Evolutionary conservation across 2,329 filamentous ascomycete species (phyloP).

Genomic region (Nakataea oryzae): DNA sequence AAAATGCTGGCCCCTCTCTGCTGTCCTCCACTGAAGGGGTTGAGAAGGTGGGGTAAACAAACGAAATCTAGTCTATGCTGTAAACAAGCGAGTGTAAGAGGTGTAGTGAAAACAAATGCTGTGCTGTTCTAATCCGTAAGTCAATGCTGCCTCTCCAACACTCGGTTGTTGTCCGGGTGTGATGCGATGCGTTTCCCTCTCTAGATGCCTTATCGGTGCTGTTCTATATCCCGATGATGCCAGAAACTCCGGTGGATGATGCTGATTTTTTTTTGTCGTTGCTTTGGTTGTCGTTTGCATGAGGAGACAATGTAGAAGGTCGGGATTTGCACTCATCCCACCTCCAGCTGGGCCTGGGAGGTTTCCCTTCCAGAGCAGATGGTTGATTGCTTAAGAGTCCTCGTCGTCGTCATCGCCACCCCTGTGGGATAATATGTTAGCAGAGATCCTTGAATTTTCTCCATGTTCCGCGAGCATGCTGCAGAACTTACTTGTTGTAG

Average conservation of each 20-base stretch:
- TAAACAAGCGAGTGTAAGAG: neutral
- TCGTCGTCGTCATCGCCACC: constrained; percentile 22
- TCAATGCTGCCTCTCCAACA: neutral
- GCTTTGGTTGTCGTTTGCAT: neutral
- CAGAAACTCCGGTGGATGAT: neutral
- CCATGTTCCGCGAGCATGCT: neutral
- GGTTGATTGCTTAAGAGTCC: constrained; percentile 10
- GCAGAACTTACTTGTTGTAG: constrained; percentile 28
- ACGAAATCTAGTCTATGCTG: neutral
- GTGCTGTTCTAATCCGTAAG: neutral
- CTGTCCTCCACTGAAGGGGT: neutral
- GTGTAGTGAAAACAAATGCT: neutral
- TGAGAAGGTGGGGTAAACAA: neutral
- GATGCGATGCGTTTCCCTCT: neutral
- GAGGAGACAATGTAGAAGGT: neutral
- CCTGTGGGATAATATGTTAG: constrained; percentile 6
- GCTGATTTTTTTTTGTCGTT: no score
- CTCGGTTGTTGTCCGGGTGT: neutral
- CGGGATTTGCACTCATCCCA: neutral
- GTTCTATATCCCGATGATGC: neutral
- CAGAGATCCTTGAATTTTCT: neutral
- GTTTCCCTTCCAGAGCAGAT: neutral
- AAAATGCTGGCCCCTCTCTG: neutral
- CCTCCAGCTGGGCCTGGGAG: neutral
- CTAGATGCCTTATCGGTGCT: neutral